Evolutionary conservation across 441 rosid species (phyloP).

Genomic region (Jatropha podagrica): DNA sequence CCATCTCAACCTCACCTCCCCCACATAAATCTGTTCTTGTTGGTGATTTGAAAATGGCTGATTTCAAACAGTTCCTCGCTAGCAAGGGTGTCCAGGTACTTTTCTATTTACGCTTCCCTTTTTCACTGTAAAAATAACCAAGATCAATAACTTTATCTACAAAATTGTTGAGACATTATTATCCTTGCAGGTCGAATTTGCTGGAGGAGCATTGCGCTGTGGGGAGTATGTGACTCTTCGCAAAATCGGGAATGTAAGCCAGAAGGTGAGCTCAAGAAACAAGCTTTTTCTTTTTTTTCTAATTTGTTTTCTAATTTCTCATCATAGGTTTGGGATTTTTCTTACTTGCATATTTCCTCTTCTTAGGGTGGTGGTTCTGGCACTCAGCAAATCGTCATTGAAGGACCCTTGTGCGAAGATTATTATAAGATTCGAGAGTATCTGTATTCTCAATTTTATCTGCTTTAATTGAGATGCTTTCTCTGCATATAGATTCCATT

Average conservation of each 20-base stretch:
- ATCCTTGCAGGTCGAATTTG: conserved; percentile 73
- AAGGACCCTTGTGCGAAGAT: conserved; percentile 94
- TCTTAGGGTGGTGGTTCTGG: conserved; percentile 64
- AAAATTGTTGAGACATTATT: background rate
- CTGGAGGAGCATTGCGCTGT: conserved; percentile 83
- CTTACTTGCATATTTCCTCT: background rate
- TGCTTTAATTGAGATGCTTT: conserved; percentile 39
- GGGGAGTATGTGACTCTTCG: conserved; percentile 90
- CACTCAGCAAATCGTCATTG: conserved; percentile 81
- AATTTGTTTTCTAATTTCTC: background rate
- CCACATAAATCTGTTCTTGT: conserved; percentile 89
- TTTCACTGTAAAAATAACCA: background rate
- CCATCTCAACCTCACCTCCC: conserved; percentile 56
- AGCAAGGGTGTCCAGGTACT: conserved; percentile 87
- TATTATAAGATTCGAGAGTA: conserved; percentile 84
- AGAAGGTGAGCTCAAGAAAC: conserved; percentile 52
- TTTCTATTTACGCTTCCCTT: background rate
- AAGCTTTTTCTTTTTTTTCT: background rate
- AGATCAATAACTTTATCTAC: background rate
- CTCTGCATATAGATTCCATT: no score
- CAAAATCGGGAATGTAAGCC: conserved; percentile 75
- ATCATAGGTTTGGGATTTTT: background rate
- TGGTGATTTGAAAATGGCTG: conserved; percentile 92
- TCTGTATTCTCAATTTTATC: conserved; percentile 87
- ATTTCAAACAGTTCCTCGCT: conserved; percentile 85